These are phyloP conservation scores for Pisolithus sp. DNA, from an alignment of 768 basidiomycete genomes.

Conservation along the genomic window DNA sequence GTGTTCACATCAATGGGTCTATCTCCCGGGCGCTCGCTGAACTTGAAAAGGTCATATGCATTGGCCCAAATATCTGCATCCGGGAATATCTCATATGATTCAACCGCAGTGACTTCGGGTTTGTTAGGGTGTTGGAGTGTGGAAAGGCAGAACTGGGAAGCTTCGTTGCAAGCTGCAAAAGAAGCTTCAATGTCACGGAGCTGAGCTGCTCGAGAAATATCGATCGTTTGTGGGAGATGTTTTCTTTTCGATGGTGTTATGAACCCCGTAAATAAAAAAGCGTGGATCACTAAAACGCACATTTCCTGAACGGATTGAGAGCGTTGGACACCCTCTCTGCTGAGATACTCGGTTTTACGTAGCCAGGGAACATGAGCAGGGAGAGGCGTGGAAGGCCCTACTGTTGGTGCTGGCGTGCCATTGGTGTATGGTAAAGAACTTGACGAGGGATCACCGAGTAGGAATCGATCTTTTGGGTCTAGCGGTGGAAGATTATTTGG, in stretches of 20 bases:
- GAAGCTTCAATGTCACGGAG: slow-evolving; percentile 74
- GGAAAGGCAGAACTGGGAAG: slow-evolving; percentile 53
- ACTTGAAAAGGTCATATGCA: slow-evolving; percentile 81
- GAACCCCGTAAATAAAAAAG: background rate
- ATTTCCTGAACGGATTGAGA: slow-evolving; percentile 41
- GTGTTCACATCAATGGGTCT: slow-evolving; percentile 54
- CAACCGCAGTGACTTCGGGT: slow-evolving; percentile 64
- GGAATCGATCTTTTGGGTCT: slow-evolving; percentile 70
- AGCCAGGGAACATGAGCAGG: slow-evolving; percentile 80
- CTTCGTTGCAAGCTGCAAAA: slow-evolving; percentile 49
- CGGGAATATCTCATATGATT: slow-evolving; percentile 78
- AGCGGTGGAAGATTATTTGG: slow-evolving; percentile 49
- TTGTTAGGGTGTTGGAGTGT: slow-evolving; percentile 75
- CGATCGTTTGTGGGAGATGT: slow-evolving; percentile 45
- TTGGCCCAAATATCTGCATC: slow-evolving; percentile 87
- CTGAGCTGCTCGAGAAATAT: slow-evolving; percentile 70
- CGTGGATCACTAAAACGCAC: slow-evolving; percentile 34
- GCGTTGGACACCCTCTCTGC: slow-evolving; percentile 49
- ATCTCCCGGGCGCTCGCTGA: slow-evolving; percentile 84
- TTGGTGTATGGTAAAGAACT: slow-evolving; percentile 37
- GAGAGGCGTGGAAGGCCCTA: slow-evolving; percentile 39
- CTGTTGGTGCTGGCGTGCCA: slow-evolving; percentile 28
- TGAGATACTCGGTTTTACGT: slow-evolving; percentile 87
- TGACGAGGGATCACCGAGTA: slow-evolving; percentile 62
- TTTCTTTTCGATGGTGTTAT: slow-evolving; percentile 32